A percentile compares a stretch with the other conserved stretches of the same genome.
These are phyloP conservation scores for Ganoderma boninense DNA, from an alignment of 1,284 basidiomycete genomes.

Conservation along the genomic window DNA sequence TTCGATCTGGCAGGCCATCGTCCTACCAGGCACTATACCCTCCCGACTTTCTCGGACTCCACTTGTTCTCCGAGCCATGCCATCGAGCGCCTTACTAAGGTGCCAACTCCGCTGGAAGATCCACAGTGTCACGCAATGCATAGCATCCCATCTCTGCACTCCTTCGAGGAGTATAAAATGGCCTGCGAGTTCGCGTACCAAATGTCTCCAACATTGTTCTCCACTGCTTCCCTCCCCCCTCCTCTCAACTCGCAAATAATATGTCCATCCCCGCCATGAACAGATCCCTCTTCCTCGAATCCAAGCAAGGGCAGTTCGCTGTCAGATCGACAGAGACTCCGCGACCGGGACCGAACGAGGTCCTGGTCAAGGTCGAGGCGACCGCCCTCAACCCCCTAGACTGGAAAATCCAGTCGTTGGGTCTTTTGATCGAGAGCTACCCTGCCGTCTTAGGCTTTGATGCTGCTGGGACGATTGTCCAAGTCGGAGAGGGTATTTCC, in stretches of 20 bases:
- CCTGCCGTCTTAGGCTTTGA: conserved; percentile 58
- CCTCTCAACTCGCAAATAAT: conserved; percentile 3
- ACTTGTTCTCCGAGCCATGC: background rate
- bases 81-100: background rate
- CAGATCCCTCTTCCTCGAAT: conserved; percentile 38
- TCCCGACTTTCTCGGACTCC: background rate
- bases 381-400: conserved; percentile 53
- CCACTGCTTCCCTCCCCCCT: background rate
- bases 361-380: conserved; percentile 51
- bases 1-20: too few species aligned
- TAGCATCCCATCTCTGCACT: background rate
- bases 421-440: conserved; percentile 41
- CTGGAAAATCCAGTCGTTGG: conserved; percentile 48
- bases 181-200: background rate
- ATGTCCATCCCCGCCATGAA: conserved; percentile 29
- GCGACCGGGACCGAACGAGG: conserved; percentile 45
- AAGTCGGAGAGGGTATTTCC: conserved; percentile 46
- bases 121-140: background rate
- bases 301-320: conserved; percentile 34
- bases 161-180: background rate
- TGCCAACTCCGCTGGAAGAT: background rate
- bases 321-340: conserved; percentile 36
- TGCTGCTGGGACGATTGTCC: conserved; percentile 50
- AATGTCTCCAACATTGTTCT: background rate
- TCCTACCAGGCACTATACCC: background rate